Conservation (phyloP, 345 rosid species). For the Eutrema heterophyllum region DNA sequence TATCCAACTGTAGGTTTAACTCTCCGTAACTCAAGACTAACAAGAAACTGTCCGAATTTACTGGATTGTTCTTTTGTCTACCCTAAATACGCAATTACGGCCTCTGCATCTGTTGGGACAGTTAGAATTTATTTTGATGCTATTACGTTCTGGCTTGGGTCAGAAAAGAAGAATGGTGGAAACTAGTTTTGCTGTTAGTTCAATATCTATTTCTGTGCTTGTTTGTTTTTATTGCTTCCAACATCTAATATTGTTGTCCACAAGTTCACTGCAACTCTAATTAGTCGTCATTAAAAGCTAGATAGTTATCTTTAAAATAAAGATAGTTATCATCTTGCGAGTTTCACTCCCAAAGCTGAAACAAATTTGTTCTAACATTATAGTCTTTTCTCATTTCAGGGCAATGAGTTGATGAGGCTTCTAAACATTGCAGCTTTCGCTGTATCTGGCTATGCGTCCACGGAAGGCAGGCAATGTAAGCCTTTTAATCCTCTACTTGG, state of each 20-base stretch:
- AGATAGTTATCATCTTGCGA: neutral
- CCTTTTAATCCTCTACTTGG: constrained; percentile 99
- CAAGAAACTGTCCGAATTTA: neutral
- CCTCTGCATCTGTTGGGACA: neutral
- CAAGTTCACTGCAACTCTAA: neutral
- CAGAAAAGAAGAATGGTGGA: neutral
- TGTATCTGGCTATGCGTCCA: constrained; percentile 97
- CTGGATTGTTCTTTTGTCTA: neutral
- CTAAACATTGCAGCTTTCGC: constrained; percentile 95
- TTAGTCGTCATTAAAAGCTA: neutral
- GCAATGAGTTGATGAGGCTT: constrained; percentile 90
- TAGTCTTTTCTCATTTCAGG: constrained; percentile 52
- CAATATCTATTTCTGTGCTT: neutral
- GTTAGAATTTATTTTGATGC: neutral
- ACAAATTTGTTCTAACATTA: neutral
- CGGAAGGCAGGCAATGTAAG: constrained; percentile 97
- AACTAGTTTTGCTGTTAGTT: neutral
- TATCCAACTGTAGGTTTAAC: neutral
- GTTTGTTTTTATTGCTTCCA: neutral
- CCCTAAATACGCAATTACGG: neutral
- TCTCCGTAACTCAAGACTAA: neutral
- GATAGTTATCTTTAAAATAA: neutral
- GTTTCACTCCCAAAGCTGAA: neutral
- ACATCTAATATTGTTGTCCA: neutral
- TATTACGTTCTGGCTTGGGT: neutral